Base-by-base conservation (phyloP, 140 eudicot species). In the Ambrosia hybrid region DNA sequence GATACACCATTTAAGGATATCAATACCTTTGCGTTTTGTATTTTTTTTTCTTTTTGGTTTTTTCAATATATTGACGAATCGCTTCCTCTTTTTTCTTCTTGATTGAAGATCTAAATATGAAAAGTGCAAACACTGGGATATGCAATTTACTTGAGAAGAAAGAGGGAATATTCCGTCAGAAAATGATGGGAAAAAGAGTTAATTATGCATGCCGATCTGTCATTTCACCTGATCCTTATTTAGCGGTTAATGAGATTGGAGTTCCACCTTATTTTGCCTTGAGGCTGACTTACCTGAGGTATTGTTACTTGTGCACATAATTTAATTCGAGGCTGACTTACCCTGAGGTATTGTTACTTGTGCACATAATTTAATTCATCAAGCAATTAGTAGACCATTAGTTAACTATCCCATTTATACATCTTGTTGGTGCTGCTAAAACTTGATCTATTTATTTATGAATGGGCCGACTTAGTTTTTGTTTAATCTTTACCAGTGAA, bases 111-210 rank as follows among this genome's bases (percentile, higher is more conserved):
- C 85, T 8, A 75, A 77, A 73, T 76, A 75, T 67, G 79, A 90
- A 73, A 80, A 85, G 65, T 74, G 78, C 1, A 59, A 60, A 76
- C 73, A 41, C 89, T 58, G 99, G 99, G 71, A 90, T 90, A 84
- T 86, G 95, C 75, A 97, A 94, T 72, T 73, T 84, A 72, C 90
- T 94, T 80, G 99, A 94, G 83, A 94, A 90, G 80, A 94, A 94
- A 82, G 99, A 94, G 76, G 99, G 99, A 15, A 73, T 90, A n/a
- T 94, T 94, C 46, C 97, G 99, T 53, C 96, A 90, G 75, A 94
- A 94, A 74, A 90, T 94, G 99, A 94, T 90, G 97, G 99, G 99
- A 46, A 94, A 94, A 77, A 85, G 99, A 78, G 99, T 94, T 16
- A 94, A 94, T 70, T 82, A 13, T 82, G 97, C 99, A 48, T 94